Evolutionary conservation across 495 filamentous ascomycete genomes (phyloP), one percentile per base, ranked within the genome.

Genomic region (Rostrohypoxylon terebratum): DNA sequence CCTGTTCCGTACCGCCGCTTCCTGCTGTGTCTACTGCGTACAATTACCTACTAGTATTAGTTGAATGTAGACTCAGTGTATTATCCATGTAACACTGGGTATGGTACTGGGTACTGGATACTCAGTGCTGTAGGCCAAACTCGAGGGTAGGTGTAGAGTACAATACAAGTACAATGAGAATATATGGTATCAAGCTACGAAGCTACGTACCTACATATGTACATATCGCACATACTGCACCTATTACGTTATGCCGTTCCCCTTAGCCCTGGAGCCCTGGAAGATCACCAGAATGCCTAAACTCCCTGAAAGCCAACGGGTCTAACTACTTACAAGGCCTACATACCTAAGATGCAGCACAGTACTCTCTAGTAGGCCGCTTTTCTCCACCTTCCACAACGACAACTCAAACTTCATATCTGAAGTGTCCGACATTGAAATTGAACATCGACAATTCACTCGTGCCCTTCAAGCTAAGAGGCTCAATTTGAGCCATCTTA

Each of bases 301-400:
- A 72, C 42, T 45, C 42, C 66, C 44, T 16, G 38, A 61, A 61
- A 47, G n/a, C 54, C 67, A 72, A 42, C 63, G 31, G 34, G 44
- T 36, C 59, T 62, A 71, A 4, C 28, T 5, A 28, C 3, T 5
- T 28, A 28, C 28, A 28, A 28, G 6, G 28, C 6, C 28, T 28
- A 28, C 28, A 28, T 28, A 28, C 28, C 3, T 28, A 28, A 28
- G 28, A 28, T 28, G 28, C 28, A 28, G 62, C n/a, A 59, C n/a
- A n/a, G n/a, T n/a, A n/a, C n/a, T n/a, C 38, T 42, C n/a, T 42
- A 42, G 38, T 0, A 36, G 40, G 65, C 21, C 13, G 21, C 20
- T 28, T 71, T 71, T 74, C 72, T 74, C 72, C 72, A 74, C 72
- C 70, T 74, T 74, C 62, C 72, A 74, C 67, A 70, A 74, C 72